These are phyloP conservation scores for Candida vaughaniae DNA, from an alignment of 805 yeast species.

Conservation along the genomic window DNA sequence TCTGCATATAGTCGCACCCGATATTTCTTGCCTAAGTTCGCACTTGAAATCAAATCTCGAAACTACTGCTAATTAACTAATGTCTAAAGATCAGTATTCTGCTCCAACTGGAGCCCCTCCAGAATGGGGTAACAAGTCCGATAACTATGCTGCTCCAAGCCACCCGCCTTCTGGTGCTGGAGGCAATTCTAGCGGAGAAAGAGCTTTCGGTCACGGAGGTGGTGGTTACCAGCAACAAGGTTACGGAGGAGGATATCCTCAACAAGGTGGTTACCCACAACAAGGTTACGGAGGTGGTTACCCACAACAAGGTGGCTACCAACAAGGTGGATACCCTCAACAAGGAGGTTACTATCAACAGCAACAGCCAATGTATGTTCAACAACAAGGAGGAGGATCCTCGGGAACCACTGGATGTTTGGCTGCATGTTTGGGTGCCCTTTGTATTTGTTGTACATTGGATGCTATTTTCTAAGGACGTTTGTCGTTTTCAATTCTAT, in stretches of 20 bases:
- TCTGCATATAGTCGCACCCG: too few species aligned
- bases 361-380: slow-evolving; percentile 46
- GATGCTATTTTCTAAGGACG: slow-evolving; percentile 22
- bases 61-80: too few species aligned
- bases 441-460: slow-evolving; percentile 41
- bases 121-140: slow-evolving; percentile 18
- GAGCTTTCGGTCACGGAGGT: slow-evolving; percentile 22
- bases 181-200: slow-evolving; percentile 17
- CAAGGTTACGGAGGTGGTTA: slow-evolving; percentile 17
- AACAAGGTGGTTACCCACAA: slow-evolving; percentile 20
- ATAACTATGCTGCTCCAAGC: slow-evolving; percentile 24
- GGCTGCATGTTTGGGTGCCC: slow-evolving; percentile 43
- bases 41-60: too few species aligned
- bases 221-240: slow-evolving; percentile 19
- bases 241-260: slow-evolving; percentile 17
- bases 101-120: slow-evolving; percentile 32
- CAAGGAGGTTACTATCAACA: slow-evolving; percentile 38
- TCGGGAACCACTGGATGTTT: slow-evolving; percentile 29
- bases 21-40: too few species aligned
- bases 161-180: slow-evolving; percentile 19
- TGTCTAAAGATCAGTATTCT: slow-evolving; percentile 10
- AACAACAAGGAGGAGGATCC: slow-evolving; percentile 28
- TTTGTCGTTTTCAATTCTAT: not conserved
- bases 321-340: slow-evolving; percentile 20
- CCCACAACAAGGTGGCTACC: slow-evolving; percentile 18